phyloP scores from a whole-genome alignment of 176 grass and related monocot genomes.

The Triticum dicoccoides region DNA sequence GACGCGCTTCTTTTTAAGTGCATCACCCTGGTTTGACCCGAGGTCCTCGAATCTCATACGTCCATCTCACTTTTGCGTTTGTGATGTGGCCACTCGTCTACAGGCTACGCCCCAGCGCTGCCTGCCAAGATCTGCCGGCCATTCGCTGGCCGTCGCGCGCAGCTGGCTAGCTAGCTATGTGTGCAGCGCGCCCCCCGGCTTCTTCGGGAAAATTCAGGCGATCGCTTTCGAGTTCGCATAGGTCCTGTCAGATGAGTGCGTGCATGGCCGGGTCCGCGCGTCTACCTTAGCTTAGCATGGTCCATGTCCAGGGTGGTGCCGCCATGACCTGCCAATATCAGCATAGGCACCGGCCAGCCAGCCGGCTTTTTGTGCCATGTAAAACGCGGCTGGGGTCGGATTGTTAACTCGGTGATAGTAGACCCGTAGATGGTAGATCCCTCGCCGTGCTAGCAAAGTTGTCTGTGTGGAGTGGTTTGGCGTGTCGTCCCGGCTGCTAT shows the following conservation, averaged over 20 bases:
- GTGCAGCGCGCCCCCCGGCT: background rate
- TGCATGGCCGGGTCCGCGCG: background rate
- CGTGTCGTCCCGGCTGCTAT: background rate
- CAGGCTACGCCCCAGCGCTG: too few species aligned
- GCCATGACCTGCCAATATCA: background rate
- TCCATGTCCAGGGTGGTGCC: background rate
- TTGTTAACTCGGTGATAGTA: too few species aligned
- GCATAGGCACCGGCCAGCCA: background rate
- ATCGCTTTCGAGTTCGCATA: background rate
- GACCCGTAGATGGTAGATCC: background rate
- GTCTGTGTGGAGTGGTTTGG: slow-evolving; percentile 13
- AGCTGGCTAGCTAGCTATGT: background rate
- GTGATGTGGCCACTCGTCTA: too few species aligned
- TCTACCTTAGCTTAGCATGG: background rate
- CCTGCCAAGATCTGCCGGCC: slow-evolving; percentile 23
- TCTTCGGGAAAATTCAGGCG: slow-evolving; percentile 11
- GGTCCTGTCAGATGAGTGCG: background rate
- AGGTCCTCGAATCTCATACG: too few species aligned
- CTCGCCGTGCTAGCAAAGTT: background rate
- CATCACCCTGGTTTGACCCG: too few species aligned
- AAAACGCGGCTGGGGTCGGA: too few species aligned
- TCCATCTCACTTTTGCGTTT: too few species aligned
- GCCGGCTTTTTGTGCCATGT: background rate
- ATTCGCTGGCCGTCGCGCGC: slow-evolving; percentile 5
- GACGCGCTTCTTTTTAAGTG: too few species aligned